Base-by-base conservation (phyloP, 2,329 filamentous ascomycete genomes). In the Aspergillus versicolor region DNA sequence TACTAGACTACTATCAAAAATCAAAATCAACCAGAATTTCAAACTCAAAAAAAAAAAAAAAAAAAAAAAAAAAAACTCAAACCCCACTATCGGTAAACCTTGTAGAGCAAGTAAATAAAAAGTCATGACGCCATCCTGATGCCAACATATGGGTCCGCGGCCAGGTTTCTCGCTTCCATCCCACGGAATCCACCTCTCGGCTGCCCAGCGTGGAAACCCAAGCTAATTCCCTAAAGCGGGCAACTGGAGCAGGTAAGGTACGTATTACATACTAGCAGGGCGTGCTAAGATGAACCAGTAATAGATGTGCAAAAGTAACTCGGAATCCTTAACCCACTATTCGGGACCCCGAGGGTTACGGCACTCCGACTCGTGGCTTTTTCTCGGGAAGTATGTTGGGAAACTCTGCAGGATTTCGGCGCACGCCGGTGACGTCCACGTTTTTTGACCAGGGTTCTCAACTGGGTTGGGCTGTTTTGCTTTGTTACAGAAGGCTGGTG, bases 61-160 rank as follows among this genome's bases (percentile, higher is more conserved):
- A 37, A 15, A 37, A 37, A 37, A 37, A 37, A 15, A 13, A 37
- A 37, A 37, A 37, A 15, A n/a, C 15, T n/a, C 34, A 37, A 30
- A 11, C 9, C 27, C 27, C 27, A 9, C 27, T 30, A 30, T 8
- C 27, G 27, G 27, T 30, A 30, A 30, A 30, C 27, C 9, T 30
- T 30, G 27, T 30, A 30, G 27, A 30, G 34, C 15, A 37, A 37
- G 12, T 3, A 32, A n/a, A 15, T 37, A 17, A 15, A 40, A 38
- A 55, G 46, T 55, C 53, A 44, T 57, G 55, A 57, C 55, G 55
- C 49, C 49, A 57, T 57, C 40, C 21, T 48, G 27, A 54, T 42
- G 41, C 27, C 17, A 34, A 24, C 7, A 17, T 8, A 27, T 37
- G 13, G 46, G 15, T 21, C 46, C n/a, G 15, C 45, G 9, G 17